These are phyloP conservation scores for Vitis rupestris DNA, from an alignment of 164 flowering plant genomes.

Conservation along the genomic window DNA sequence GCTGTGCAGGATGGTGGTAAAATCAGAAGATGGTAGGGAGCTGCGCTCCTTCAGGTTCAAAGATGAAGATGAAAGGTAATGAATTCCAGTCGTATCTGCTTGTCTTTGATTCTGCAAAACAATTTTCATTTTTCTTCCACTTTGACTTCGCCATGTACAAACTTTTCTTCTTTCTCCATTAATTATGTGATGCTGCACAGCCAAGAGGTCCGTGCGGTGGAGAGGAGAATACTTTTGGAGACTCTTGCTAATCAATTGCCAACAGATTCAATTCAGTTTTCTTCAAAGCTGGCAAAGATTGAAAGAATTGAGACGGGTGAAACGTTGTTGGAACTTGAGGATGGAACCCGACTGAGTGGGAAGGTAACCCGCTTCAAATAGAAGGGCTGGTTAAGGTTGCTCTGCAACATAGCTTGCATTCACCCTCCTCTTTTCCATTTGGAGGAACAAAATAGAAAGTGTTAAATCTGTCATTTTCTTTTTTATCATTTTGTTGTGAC, in stretches of 20 bases:
- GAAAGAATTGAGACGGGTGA: slow-evolving; percentile 37
- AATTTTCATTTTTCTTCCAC: background rate
- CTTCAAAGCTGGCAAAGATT: slow-evolving; percentile 65
- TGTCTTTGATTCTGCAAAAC: background rate
- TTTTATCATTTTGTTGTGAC: background rate
- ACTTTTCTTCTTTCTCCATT: background rate
- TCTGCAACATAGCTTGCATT: background rate
- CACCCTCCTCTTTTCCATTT: too few relatives aligned
- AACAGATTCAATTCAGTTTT: slow-evolving; percentile 48
- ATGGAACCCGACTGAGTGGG: slow-evolving; percentile 59
- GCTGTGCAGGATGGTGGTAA: slow-evolving; percentile 83
- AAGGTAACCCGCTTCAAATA: slow-evolving; percentile 39
- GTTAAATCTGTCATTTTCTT: background rate
- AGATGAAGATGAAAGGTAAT: slow-evolving; percentile 74
- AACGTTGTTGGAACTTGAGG: slow-evolving; percentile 52
- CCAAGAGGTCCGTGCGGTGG: slow-evolving; percentile 95
- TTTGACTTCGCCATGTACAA: background rate
- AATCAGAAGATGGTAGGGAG: slow-evolving; percentile 72
- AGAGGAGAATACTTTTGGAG: slow-evolving; percentile 76
- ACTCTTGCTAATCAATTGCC: slow-evolving; percentile 77
- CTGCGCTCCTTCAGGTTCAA: slow-evolving; percentile 83
- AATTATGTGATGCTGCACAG: slow-evolving; percentile 29
- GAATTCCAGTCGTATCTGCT: background rate
- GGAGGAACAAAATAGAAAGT: too few relatives aligned
- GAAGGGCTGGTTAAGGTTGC: background rate